These are phyloP conservation scores for Vitellaria paradoxa DNA, from an alignment of 179 eudicot genomes.

Conservation along the genomic window DNA sequence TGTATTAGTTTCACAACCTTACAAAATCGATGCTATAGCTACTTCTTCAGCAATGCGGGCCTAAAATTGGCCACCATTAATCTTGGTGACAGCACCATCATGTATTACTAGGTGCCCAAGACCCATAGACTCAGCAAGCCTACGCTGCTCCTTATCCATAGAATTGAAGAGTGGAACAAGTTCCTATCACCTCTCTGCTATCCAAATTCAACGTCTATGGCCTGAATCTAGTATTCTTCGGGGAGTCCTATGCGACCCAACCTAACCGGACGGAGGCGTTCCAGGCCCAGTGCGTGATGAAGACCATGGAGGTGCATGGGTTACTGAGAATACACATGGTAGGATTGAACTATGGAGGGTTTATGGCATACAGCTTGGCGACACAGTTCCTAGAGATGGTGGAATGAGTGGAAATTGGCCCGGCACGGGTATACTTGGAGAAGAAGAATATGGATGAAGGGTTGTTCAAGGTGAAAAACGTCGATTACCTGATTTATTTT, in stretches of 20 bases:
- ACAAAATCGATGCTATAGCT: constrained; percentile 29
- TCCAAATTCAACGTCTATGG: constrained; percentile 49
- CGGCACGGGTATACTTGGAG: constrained; percentile 52
- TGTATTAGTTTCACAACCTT: constrained; percentile 47
- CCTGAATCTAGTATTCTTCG: constrained; percentile 59
- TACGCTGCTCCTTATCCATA: constrained; percentile 41
- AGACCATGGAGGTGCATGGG: constrained; percentile 23
- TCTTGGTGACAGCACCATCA: constrained; percentile 40
- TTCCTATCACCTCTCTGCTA: constrained; percentile 18
- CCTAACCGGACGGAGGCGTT: constrained; percentile 48
- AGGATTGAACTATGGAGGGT: constrained; percentile 65
- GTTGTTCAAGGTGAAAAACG: constrained; percentile 35
- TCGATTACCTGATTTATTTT: too few species aligned
- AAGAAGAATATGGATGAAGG: constrained; percentile 46
- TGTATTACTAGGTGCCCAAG: constrained; percentile 56
- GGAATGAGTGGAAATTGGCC: constrained; percentile 37
- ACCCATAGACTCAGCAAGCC: constrained; percentile 25
- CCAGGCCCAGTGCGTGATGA: constrained; percentile 49
- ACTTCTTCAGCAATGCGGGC: constrained; percentile 37
- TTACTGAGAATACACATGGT: constrained; percentile 39
- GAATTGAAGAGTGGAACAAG: constrained; percentile 56
- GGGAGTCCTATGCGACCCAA: constrained; percentile 43
- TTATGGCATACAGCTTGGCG: constrained; percentile 56
- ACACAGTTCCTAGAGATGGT: constrained; percentile 44
- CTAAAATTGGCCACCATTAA: constrained; percentile 32